These are phyloP conservation scores for Pseudonitzschia multiseries DNA, from an alignment of 108 stramenopile genomes.

Conservation along the genomic window DNA sequence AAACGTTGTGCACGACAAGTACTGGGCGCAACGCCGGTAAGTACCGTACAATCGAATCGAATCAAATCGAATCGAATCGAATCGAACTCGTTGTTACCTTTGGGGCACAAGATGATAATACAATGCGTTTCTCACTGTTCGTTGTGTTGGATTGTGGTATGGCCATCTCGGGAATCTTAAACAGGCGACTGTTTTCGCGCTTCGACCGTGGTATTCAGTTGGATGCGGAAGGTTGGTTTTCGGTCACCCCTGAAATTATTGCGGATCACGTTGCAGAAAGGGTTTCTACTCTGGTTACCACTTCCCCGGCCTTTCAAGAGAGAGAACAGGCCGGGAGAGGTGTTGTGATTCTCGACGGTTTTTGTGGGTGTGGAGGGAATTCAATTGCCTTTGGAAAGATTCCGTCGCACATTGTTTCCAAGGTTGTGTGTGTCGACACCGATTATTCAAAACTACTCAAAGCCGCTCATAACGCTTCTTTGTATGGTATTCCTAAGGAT, in stretches of 20 bases:
- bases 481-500: conserved; percentile 83
- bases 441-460: conserved; percentile 84
- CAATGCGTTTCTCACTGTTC: no score
- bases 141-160: neutral
- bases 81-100: no score
- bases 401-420: conserved; percentile 53
- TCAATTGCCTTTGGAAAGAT: conserved; percentile 83
- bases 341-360: conserved; percentile 88
- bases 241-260: conserved; percentile 94
- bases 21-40: conserved; percentile 90
- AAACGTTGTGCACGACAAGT: conserved; percentile 83
- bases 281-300: conserved; percentile 54
- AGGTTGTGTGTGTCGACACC: conserved; percentile 87
- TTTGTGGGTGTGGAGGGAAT: conserved; percentile 94
- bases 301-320: neutral
- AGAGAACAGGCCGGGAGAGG: conserved; percentile 3
- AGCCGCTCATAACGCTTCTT: conserved; percentile 91
- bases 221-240: conserved; percentile 96
- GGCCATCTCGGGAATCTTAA: no score
- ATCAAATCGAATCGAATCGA: no score
- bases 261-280: conserved; percentile 83
- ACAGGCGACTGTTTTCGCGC: conserved; percentile 75
- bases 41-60: no score
- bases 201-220: conserved; percentile 90
- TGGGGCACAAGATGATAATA: no score